Base-by-base conservation (phyloP, 495 filamentous ascomycete species). In the Astrothelium subdiscretum region DNA sequence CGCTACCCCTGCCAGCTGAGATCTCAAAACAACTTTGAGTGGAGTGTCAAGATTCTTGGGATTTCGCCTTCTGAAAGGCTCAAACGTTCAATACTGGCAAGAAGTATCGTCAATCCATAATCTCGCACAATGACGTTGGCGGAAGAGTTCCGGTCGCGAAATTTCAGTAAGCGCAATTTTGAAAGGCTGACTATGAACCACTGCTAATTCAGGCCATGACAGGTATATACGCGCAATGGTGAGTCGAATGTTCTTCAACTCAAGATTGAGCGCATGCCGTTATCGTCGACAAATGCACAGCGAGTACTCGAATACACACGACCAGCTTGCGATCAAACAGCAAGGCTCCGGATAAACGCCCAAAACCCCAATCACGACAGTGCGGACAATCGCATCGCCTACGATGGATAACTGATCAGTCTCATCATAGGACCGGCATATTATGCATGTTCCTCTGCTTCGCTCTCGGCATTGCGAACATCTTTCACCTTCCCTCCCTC, bases 161-260 rank as follows among this genome's bases (percentile, higher is more conserved):
- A 99, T 79, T 99, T 97, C 83, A 97, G 95, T 97, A 83, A 78
- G 94, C 77, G 18, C 35, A 51, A 58, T 24, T 62, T 22, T 58
- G 57, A 31, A 31, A 43, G 24, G 57, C 27, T 11, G 63, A 51
- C 48, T 48, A 35, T 59, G 62, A 60, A 51, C 62, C 69, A 59
- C 29, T 68, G 64, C 68, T 70, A 59, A 75, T 54, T 26, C 68
- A 59, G 43, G 26, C n/a, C 54, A 15, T 13, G 63, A n/a, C 72
- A 98, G 94, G 95, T 82, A 98, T 98, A 78, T 98, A 98, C 72
- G 94, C 89, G 73, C 94, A 98, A 95, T 98, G 94, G 94, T 98
- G 75, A 83, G 87, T 82, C 29, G 27, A 31, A 32, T 8, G 3
- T 15, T 11, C 15, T 8, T 54, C 8, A 15, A 8, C 26, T 38